These are phyloP conservation scores for Colletotrichum godetiae DNA, from an alignment of 2,329 filamentous ascomycete genomes.

Conservation along the genomic window DNA sequence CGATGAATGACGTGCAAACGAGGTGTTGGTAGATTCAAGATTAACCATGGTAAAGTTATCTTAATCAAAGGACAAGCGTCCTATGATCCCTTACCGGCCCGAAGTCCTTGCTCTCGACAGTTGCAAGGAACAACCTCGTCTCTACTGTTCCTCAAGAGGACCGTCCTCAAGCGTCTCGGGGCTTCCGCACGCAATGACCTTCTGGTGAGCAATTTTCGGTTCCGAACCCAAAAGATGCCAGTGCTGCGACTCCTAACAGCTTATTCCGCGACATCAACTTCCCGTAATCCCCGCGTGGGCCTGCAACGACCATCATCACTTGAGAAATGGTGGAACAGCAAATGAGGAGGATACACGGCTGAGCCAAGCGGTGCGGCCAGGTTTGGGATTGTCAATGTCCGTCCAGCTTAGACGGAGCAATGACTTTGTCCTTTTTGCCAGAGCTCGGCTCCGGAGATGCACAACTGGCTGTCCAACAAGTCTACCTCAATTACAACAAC, in stretches of 20 bases:
- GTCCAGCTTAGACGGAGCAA: not conserved
- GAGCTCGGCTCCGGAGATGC: slow-evolving; percentile 21
- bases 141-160: not conserved
- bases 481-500: not conserved
- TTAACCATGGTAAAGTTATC: slow-evolving; percentile 12
- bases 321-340: not conserved
- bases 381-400: slow-evolving; percentile 11
- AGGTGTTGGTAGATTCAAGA: slow-evolving; percentile 8
- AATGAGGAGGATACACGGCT: slow-evolving; percentile 8
- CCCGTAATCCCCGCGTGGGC: slow-evolving; percentile 3
- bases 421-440: not conserved
- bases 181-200: slow-evolving; percentile 10
- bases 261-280: slow-evolving; percentile 4
- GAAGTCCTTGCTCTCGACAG: slow-evolving; percentile 4
- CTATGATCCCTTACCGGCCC: slow-evolving; percentile 18
- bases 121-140: slow-evolving; percentile 19
- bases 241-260: slow-evolving; percentile 1
- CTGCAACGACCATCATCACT: not conserved
- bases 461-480: not conserved
- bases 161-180: slow-evolving; percentile 9
- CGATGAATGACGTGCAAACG: slow-evolving; percentile 20
- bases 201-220: not conserved
- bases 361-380: slow-evolving; percentile 28
- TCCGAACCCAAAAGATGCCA: slow-evolving; percentile 1
- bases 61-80: slow-evolving; percentile 6